phyloP scores from a whole-genome alignment of 2,329 filamentous ascomycete genomes.

The Pestalotiopsis sp. region DNA sequence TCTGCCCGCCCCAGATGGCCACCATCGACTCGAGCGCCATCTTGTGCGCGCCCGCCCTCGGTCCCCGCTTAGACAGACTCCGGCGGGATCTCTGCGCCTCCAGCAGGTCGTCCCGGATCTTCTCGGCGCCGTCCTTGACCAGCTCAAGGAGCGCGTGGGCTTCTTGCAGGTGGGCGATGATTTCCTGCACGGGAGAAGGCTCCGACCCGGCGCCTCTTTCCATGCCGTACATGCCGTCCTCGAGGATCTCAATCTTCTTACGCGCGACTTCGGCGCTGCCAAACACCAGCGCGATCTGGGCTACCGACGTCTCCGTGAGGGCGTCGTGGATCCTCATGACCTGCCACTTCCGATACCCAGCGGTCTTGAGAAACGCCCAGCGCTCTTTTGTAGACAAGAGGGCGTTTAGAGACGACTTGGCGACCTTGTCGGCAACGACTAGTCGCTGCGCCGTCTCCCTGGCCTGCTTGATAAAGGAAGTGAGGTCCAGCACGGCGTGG shows the following conservation, averaged over 20 bases:
- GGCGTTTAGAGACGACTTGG: background rate
- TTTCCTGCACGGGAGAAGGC: background rate
- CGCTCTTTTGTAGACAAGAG: background rate
- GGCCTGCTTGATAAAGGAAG: constrained; percentile 1
- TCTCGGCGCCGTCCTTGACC: constrained; percentile 1
- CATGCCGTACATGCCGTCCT: background rate
- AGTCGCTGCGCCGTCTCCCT: background rate
- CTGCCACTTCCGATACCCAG: background rate
- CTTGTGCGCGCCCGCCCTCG: background rate
- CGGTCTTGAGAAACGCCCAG: background rate
- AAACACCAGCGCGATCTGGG: background rate
- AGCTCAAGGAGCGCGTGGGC: background rate
- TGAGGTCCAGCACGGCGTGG: background rate
- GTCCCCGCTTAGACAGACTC: background rate
- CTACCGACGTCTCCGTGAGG: background rate
- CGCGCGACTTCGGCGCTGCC: background rate
- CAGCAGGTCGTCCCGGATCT: background rate
- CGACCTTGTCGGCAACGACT: background rate
- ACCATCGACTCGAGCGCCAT: background rate
- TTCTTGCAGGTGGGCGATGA: background rate
- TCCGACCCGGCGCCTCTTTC: background rate
- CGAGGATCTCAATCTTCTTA: background rate
- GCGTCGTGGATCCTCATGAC: background rate
- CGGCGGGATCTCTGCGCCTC: background rate
- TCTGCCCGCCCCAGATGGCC: background rate